Evolutionary conservation across 2,329 filamentous ascomycete genomes (phyloP), one percentile per base, ranked within the genome.

Genomic region (Eurotiales sp.): DNA sequence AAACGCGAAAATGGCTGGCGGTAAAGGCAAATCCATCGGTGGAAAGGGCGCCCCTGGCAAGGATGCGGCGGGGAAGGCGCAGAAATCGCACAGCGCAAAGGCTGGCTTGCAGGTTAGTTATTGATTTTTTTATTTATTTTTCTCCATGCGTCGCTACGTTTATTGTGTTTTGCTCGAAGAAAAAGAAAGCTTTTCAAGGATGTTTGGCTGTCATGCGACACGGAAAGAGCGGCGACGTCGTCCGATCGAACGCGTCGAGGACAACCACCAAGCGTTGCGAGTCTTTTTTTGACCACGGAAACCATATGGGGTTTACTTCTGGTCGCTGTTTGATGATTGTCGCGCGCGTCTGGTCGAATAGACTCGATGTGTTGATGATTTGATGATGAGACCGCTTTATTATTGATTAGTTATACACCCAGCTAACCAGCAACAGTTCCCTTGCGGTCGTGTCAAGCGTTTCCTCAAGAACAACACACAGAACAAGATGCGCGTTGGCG

Each of bases 401-500:
- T n/a, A n/a, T n/a, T n/a, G n/a, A n/a, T 12, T 10, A 32, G 12
- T 11, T 2, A 10, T 15, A 15, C 8, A 11, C 4, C 15, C 6
- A 37, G 14, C 47, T 50, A 41, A 50, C 23, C 19, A 25, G n/a
- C 15, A 40, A 54, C 70, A 99, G 93, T 99, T 99, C 73, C 93
- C 93, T 56, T 99, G 93, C 72, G 93, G 93, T 77, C 93, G 93
- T 86, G 93, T 99, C 76, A 99, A 99, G 87, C 91, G 93, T 78
- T 97, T 97, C 79, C 81, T 99, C 71, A 96, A 97, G 84, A 90
- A 90, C 74, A 96, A 96, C 78, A 97, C 93, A 45, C 93, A 97
- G 72, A 95, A 96, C 78, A 97, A 97, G 81, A 97, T 96, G 89
- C 92, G 93, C 75, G 95, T 99, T 61, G 93, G 93, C 65, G 93